Evolutionary conservation across 2,329 filamentous ascomycete species (phyloP).

Genomic region (Cercospora berteroae): DNA sequence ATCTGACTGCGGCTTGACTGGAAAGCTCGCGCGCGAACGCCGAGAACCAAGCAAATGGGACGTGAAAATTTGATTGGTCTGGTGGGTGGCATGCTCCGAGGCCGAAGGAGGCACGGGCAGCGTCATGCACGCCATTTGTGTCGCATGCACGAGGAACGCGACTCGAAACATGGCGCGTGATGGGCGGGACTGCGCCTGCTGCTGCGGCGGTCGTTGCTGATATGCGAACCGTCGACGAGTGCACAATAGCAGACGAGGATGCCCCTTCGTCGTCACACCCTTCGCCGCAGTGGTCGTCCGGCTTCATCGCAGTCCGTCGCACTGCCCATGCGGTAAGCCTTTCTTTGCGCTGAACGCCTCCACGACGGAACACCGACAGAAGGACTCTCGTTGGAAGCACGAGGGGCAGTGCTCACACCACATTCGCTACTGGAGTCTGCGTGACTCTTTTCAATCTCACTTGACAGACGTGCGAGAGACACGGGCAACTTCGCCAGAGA

Average conservation of each 20-base stretch:
- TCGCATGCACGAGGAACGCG: background rate
- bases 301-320: background rate
- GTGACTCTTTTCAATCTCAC: background rate
- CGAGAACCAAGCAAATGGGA: background rate
- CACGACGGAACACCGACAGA: background rate
- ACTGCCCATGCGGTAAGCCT: background rate
- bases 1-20: background rate
- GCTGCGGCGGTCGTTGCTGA: background rate
- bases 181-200: background rate
- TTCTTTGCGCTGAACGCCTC: background rate
- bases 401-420: background rate
- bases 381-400: background rate
- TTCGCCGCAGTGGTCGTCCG: background rate
- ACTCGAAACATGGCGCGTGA: background rate
- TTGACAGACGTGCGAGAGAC: background rate
- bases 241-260: background rate
- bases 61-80: slow-evolving; percentile 1
- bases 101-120: background rate
- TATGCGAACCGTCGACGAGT: background rate
- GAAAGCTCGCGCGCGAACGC: background rate
- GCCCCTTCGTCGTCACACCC: background rate
- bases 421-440: background rate
- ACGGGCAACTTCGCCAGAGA: background rate
- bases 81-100: background rate
- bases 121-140: background rate